Conservation (phyloP, 345 rosid species). For the Boechera divaricarpa region DNA sequence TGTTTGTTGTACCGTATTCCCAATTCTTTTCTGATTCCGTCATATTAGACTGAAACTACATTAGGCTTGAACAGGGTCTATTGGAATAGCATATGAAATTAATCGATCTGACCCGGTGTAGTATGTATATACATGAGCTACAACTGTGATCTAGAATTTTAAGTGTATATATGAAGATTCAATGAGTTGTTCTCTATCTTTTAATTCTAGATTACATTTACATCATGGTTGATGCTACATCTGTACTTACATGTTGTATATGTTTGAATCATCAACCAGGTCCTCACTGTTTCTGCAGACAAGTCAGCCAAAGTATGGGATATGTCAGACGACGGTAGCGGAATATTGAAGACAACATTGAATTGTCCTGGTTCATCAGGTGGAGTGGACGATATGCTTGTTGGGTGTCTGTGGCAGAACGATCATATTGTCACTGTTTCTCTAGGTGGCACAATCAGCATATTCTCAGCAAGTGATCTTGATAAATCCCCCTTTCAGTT, state of each 20-base stretch:
- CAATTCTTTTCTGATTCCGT: not conserved
- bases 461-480: slow-evolving; percentile 79
- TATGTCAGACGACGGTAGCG: slow-evolving; percentile 72
- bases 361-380: slow-evolving; percentile 68
- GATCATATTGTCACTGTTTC: slow-evolving; percentile 87
- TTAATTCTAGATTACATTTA: not conserved
- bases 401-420: slow-evolving; percentile 95
- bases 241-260: slow-evolving; percentile 7
- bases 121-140: not conserved
- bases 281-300: slow-evolving; percentile 92
- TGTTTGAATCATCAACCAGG: slow-evolving; percentile 54
- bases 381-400: slow-evolving; percentile 93
- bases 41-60: not conserved
- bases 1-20: not conserved
- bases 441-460: slow-evolving; percentile 84
- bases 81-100: not conserved
- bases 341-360: slow-evolving; percentile 72
- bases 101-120: not conserved
- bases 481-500: slow-evolving; percentile 71
- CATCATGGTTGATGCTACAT: not conserved
- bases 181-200: not conserved
- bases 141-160: not conserved
- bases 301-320: slow-evolving; percentile 97
- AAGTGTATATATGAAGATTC: not conserved
- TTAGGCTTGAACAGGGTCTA: not conserved